Evolutionary conservation across 331 rosid species (phyloP).

Genomic region (Malus hybrid): DNA sequence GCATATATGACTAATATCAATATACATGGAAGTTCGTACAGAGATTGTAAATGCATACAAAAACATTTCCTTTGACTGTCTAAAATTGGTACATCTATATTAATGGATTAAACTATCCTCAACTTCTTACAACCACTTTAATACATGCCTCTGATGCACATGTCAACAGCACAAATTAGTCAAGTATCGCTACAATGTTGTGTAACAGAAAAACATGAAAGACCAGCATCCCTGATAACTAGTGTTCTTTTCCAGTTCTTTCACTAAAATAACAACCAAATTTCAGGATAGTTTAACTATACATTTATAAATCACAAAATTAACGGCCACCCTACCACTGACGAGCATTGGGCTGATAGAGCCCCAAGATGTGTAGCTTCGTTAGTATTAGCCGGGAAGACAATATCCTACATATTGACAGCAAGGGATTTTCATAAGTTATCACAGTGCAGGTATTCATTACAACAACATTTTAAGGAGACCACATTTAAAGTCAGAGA

Average conservation of each 20-base stretch:
- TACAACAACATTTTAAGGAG: not conserved
- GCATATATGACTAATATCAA: not conserved
- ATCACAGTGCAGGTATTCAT: not conserved
- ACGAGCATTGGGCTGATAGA: conserved; percentile 50
- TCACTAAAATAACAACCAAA: not conserved
- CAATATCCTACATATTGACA: conserved; percentile 47
- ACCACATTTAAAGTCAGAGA: not conserved
- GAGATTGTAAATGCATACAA: not conserved
- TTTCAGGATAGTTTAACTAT: not conserved
- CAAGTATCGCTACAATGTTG: not conserved
- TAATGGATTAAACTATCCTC: not conserved
- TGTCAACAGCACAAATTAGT: not conserved
- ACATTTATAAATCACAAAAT: not conserved
- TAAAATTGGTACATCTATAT: not conserved
- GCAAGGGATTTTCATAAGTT: conserved; percentile 1
- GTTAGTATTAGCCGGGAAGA: conserved; percentile 54
- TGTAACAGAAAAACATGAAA: not conserved
- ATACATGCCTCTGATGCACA: not conserved
- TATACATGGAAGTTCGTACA: not conserved
- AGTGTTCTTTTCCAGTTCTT: not conserved
- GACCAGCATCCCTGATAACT: not conserved
- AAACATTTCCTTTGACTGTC: not conserved
- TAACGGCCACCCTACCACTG: conserved; percentile 52
- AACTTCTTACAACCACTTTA: not conserved
- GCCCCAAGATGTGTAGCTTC: conserved; percentile 58